These are phyloP conservation scores for Ogataea henricii DNA, from an alignment of 805 yeast genomes.

Conservation along the genomic window DNA sequence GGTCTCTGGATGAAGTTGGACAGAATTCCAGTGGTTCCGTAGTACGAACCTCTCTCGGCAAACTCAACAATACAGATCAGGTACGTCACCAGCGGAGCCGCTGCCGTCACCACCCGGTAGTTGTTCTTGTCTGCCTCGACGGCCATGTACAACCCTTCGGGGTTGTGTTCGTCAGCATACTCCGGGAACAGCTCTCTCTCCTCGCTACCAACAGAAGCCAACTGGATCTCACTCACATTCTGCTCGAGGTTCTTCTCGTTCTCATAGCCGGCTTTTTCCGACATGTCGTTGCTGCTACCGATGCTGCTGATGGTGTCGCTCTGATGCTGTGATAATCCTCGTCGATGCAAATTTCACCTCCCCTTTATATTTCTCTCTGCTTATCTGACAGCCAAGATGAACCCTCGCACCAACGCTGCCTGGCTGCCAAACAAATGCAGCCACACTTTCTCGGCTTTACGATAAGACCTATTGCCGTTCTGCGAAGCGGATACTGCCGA, in stretches of 20 bases:
- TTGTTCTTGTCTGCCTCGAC: constrained; percentile 34
- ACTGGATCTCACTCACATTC: background rate
- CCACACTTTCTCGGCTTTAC: background rate
- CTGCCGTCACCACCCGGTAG: constrained; percentile 44
- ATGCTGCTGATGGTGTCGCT: too few species aligned
- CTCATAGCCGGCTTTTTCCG: background rate
- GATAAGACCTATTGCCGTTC: too few species aligned
- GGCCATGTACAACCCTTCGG: constrained; percentile 30
- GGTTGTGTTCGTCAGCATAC: constrained; percentile 34
- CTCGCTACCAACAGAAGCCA: background rate
- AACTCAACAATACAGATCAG: constrained; percentile 52
- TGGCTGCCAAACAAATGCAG: too few species aligned
- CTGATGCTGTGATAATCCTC: too few species aligned
- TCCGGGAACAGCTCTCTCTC: constrained; percentile 24
- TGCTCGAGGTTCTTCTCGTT: background rate
- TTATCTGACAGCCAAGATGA: background rate
- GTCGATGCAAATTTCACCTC: background rate
- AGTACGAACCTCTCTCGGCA: constrained; percentile 58
- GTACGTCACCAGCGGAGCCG: constrained; percentile 50
- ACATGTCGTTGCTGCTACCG: background rate
- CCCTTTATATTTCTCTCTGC: background rate
- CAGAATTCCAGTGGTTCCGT: constrained; percentile 46
- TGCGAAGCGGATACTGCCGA: too few species aligned
- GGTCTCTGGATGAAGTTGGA: constrained; percentile 54
- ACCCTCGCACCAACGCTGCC: too few species aligned